These are phyloP conservation scores for Penicillium parvum DNA, from an alignment of 495 filamentous ascomycete genomes.

Conservation along the genomic window DNA sequence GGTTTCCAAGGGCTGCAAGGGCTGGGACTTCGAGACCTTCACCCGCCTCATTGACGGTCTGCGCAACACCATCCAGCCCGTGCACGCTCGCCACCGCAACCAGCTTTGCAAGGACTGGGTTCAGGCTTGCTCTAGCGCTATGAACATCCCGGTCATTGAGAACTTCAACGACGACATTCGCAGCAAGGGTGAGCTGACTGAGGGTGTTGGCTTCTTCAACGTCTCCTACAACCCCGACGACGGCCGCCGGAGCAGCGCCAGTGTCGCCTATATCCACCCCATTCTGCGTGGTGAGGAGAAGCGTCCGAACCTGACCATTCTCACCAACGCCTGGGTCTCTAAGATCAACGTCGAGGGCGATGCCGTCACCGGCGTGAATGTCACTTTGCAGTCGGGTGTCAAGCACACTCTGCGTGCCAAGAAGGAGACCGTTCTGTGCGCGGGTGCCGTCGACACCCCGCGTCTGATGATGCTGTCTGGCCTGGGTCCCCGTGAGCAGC, in stretches of 20 bases:
- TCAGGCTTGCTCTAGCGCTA: constrained; percentile 62
- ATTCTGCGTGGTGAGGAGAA: constrained; percentile 73
- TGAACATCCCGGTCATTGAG: constrained; percentile 69
- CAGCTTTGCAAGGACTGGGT: constrained; percentile 84
- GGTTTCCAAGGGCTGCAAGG: constrained; percentile 65
- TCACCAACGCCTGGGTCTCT: constrained; percentile 76
- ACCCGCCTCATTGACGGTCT: constrained; percentile 70
- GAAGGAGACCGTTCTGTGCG: constrained; percentile 71
- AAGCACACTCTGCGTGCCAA: constrained; percentile 56
- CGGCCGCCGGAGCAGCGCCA: constrained; percentile 71
- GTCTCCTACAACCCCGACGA: constrained; percentile 79
- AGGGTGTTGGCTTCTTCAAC: constrained; percentile 79
- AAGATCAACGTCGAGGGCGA: constrained; percentile 64
- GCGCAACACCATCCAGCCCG: constrained; percentile 74
- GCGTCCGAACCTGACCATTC: constrained; percentile 69
- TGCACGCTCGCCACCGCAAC: constrained; percentile 71
- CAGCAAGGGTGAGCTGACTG: constrained; percentile 59
- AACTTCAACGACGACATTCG: constrained; percentile 80
- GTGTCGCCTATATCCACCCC: constrained; percentile 83
- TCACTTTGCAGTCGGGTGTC: constrained; percentile 62
- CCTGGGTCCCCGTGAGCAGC: constrained; percentile 64
- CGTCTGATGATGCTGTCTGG: constrained; percentile 72
- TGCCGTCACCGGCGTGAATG: constrained; percentile 58
- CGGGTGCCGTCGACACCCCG: constrained; percentile 73
- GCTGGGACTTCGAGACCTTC: constrained; percentile 77